Conservation (phyloP, 805 yeast genomes). For the Schizosaccharomyces cryophilus region DNA sequence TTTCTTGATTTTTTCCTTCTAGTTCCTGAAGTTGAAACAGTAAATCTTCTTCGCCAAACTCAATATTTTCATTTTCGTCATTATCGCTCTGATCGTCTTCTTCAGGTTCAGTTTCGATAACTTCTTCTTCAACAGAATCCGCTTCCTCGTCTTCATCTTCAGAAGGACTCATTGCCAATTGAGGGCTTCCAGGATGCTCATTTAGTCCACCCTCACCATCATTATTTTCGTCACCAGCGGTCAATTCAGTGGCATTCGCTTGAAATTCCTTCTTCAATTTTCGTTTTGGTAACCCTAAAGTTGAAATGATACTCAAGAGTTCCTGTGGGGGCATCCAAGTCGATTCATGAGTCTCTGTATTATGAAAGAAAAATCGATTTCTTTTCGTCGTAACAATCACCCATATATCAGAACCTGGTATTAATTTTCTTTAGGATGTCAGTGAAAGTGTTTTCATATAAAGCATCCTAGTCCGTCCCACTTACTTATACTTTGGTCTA, state of each 20-base stretch:
- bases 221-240: neutral
- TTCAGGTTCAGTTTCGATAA: constrained; percentile 5
- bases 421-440: constrained; percentile 4
- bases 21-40: constrained; percentile 9
- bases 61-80: constrained; percentile 8
- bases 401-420: constrained; percentile 17
- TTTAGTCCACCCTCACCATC: neutral
- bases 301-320: constrained; percentile 11
- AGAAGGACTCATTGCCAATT: constrained; percentile 3
- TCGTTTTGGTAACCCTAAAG: constrained; percentile 5
- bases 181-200: neutral
- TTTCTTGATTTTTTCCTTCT: neutral
- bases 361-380: constrained; percentile 22
- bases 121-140: constrained; percentile 7
- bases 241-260: neutral
- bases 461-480: neutral
- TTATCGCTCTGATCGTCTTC: constrained; percentile 10
- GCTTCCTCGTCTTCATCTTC: constrained; percentile 1
- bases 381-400: constrained; percentile 18
- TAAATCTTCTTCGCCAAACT: constrained; percentile 9
- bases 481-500: constrained; percentile 3
- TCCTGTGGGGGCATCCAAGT: constrained; percentile 17
- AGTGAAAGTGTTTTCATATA: constrained; percentile 9
- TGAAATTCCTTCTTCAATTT: neutral
- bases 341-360: constrained; percentile 13